A percentile compares a stretch with the other conserved stretches of the same genome.
phyloP scores from a whole-genome alignment of 2,329 filamentous ascomycete genomes.

The Akanthomyces uredinophilus region DNA sequence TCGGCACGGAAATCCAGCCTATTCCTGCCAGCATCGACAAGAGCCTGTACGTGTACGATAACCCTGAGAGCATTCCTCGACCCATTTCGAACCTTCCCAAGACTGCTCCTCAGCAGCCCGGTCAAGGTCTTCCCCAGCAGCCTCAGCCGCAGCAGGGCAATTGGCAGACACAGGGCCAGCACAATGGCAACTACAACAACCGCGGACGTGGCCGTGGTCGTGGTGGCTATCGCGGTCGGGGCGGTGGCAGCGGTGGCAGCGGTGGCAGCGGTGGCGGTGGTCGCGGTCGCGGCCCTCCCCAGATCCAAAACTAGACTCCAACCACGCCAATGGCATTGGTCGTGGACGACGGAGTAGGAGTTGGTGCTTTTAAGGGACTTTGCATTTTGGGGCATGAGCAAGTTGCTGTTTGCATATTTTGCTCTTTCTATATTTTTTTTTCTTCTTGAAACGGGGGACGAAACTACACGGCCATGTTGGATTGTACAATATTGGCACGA shows the following conservation, averaged over 20 bases:
- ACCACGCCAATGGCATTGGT: constrained; percentile 23
- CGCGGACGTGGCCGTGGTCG: constrained; percentile 35
- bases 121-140: constrained; percentile 27
- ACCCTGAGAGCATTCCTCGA: constrained; percentile 88
- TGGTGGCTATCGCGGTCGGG: constrained; percentile 33
- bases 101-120: constrained; percentile 22
- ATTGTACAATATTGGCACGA: constrained; percentile 39
- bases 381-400: constrained; percentile 22
- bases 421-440: constrained; percentile 26
- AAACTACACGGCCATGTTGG: constrained; percentile 25
- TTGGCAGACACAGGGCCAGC: constrained; percentile 37
- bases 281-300: constrained; percentile 31
- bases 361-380: constrained; percentile 15
- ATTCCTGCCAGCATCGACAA: constrained; percentile 95
- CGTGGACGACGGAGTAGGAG: constrained; percentile 22
- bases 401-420: constrained; percentile 16
- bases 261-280: constrained; percentile 17
- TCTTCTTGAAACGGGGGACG: background rate
- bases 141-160: constrained; percentile 31
- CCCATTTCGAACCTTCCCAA: constrained; percentile 55
- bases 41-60: constrained; percentile 96
- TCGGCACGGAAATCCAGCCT: constrained; percentile 96
- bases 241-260: constrained; percentile 24
- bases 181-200: constrained; percentile 33
- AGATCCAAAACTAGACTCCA: constrained; percentile 29